Conservation (phyloP, 225 moss, liverwort and hornwort genomes). For the Pleurozium schreberi region DNA sequence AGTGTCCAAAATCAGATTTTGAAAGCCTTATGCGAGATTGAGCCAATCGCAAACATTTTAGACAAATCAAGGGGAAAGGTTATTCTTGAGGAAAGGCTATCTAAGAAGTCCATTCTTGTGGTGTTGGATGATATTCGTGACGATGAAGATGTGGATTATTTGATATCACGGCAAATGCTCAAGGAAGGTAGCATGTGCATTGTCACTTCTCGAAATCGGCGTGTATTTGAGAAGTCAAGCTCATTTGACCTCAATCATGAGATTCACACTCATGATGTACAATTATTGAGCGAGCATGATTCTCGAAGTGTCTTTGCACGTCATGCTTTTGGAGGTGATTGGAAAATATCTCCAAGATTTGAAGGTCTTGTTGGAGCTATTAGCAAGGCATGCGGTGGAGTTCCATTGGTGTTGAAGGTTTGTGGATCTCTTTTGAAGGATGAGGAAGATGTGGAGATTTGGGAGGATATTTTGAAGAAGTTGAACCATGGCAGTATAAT, state of each 20-base stretch:
- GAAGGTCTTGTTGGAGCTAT: neutral
- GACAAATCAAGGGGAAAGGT: accelerated
- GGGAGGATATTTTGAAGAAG: neutral
- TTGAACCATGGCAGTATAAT: neutral
- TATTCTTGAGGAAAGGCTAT: neutral
- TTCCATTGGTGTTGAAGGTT: neutral
- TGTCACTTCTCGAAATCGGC: neutral
- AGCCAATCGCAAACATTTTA: accelerated
- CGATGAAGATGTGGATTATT: neutral
- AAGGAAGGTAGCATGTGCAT: neutral
- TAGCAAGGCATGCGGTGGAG: neutral
- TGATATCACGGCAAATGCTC: neutral
- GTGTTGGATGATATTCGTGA: neutral
- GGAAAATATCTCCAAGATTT: neutral
- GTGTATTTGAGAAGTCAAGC: neutral
- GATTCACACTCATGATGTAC: neutral
- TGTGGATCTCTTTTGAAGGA: neutral
- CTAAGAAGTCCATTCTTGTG: accelerated
- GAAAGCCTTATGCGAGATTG: neutral
- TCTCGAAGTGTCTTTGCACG: neutral
- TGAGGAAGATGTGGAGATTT: neutral
- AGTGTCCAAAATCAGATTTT: neutral
- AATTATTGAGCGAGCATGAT: accelerated
- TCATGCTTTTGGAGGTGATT: neutral
- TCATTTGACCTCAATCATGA: neutral